Percentiles rank a stretch among this genome's conserved stretches.
Evolutionary conservation across 2,329 filamentous ascomycete species (phyloP).

Genomic region (Anisogramma anomala): DNA sequence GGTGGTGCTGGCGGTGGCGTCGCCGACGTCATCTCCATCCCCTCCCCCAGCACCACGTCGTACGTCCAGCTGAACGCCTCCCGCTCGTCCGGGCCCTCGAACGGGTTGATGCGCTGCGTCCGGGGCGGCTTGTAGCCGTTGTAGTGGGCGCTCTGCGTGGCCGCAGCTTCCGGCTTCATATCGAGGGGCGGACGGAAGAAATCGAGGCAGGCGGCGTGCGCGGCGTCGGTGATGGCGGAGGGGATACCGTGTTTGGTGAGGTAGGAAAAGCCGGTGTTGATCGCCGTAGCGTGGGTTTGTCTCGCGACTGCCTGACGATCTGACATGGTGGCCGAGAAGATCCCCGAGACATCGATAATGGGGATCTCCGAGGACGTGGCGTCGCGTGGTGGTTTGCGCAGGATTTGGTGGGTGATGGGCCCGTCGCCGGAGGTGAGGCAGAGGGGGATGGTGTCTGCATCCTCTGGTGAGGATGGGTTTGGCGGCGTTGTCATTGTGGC

Average conservation of each 20-base stretch:
- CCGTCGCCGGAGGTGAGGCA: constrained; percentile 27
- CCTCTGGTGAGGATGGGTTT: background rate
- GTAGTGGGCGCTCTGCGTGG: constrained; percentile 28
- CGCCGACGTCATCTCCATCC: constrained; percentile 19
- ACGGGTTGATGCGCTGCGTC: constrained; percentile 36
- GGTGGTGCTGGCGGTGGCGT: too few relatives aligned
- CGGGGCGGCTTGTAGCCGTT: constrained; percentile 36
- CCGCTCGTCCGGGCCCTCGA: constrained; percentile 37
- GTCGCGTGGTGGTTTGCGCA: constrained; percentile 26
- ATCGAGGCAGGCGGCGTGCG: constrained; percentile 24
- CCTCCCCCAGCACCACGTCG: constrained; percentile 36
- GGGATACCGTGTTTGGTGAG: constrained; percentile 38
- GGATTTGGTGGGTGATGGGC: constrained; percentile 26
- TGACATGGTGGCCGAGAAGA: constrained; percentile 21
- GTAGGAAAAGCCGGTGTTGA: constrained; percentile 45
- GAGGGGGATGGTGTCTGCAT: constrained; percentile 20
- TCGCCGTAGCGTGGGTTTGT: constrained; percentile 28
- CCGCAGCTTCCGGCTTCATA: constrained; percentile 29
- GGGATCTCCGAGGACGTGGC: constrained; percentile 36
- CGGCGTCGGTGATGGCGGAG: constrained; percentile 19
- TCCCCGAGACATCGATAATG: constrained; percentile 36
- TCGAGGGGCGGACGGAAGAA: constrained; percentile 38
- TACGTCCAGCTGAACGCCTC: constrained; percentile 43
- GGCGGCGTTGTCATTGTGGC: background rate
- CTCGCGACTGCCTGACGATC: constrained; percentile 15